phyloP scores from a whole-genome alignment of 768 basidiomycete species.

The Mycena rebaudengoi region DNA sequence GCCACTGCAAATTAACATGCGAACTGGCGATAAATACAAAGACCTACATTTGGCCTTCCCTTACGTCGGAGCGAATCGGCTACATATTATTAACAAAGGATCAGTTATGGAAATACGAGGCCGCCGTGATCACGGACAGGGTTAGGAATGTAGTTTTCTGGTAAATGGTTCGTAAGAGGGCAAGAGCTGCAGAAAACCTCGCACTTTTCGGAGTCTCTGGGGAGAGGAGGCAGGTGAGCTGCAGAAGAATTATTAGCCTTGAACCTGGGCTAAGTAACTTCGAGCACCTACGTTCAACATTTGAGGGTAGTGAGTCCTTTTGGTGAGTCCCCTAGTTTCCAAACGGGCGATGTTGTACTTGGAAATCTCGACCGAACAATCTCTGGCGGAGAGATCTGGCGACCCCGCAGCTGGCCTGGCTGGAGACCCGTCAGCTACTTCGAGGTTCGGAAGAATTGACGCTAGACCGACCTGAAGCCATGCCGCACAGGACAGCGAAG shows the following conservation, averaged over 20 bases:
- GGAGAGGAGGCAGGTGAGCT: conserved; percentile 34
- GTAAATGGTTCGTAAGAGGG: not conserved
- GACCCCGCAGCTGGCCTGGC: conserved; percentile 21
- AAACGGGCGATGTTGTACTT: conserved; percentile 15
- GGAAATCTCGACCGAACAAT: conserved; percentile 34
- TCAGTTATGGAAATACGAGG: not conserved
- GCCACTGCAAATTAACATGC: conserved; percentile 33
- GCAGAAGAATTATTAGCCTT: not conserved
- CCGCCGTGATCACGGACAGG: conserved; percentile 2
- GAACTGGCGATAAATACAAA: not conserved
- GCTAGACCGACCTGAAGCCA: conserved; percentile 20
- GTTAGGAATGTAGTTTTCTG: conserved; percentile 28
- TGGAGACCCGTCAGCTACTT: not conserved
- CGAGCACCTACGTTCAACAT: conserved; percentile 31
- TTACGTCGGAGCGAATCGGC: conserved; percentile 37
- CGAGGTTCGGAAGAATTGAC: not conserved
- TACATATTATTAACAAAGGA: not conserved
- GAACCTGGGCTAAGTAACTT: not conserved
- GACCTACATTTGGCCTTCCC: conserved; percentile 38
- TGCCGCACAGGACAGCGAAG: conserved; percentile 24
- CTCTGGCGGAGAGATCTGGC: conserved; percentile 6
- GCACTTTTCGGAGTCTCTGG: conserved; percentile 29
- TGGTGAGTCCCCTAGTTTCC: conserved; percentile 30
- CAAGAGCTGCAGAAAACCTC: not conserved
- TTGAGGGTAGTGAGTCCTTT: conserved; percentile 28